A percentile compares a stretch with the other conserved stretches of the same genome.
Evolutionary conservation across 805 yeast genomes (phyloP).

Genomic region (Candida awuae): DNA sequence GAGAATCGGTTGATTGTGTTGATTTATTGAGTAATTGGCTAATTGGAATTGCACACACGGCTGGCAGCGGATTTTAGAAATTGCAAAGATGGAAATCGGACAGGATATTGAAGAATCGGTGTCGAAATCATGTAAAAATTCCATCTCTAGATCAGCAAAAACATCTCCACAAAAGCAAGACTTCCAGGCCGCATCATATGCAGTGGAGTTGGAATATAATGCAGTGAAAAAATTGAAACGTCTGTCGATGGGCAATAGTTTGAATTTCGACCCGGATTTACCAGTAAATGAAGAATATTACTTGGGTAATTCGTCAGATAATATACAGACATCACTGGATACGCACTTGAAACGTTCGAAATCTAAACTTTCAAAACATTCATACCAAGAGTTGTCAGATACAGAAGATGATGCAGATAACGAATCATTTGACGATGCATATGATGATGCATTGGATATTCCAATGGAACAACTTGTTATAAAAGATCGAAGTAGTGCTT

Average conservation of each 20-base stretch:
- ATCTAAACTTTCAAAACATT: constrained; percentile 8
- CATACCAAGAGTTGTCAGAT: background rate
- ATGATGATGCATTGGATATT: background rate
- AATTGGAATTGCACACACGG: no score
- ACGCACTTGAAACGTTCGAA: constrained; percentile 6
- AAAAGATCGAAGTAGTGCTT: background rate
- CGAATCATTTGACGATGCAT: background rate
- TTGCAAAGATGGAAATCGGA: no score
- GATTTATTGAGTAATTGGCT: no score
- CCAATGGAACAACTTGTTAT: no score
- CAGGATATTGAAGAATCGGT: background rate
- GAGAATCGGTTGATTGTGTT: no score
- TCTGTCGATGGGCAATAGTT: constrained; percentile 56
- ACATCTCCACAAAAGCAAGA: constrained; percentile 25
- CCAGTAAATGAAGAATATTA: constrained; percentile 29
- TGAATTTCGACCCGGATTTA: constrained; percentile 63
- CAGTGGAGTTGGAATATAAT: constrained; percentile 66
- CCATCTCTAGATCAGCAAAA: background rate
- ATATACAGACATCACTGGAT: background rate
- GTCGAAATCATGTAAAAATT: background rate
- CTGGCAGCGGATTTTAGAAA: no score
- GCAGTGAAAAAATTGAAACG: constrained; percentile 69
- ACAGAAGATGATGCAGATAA: background rate
- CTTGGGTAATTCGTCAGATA: background rate
- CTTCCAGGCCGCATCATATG: constrained; percentile 58